phyloP scores from a whole-genome alignment of 1,139 yeast species.

The Debaryomyces coudertii region DNA sequence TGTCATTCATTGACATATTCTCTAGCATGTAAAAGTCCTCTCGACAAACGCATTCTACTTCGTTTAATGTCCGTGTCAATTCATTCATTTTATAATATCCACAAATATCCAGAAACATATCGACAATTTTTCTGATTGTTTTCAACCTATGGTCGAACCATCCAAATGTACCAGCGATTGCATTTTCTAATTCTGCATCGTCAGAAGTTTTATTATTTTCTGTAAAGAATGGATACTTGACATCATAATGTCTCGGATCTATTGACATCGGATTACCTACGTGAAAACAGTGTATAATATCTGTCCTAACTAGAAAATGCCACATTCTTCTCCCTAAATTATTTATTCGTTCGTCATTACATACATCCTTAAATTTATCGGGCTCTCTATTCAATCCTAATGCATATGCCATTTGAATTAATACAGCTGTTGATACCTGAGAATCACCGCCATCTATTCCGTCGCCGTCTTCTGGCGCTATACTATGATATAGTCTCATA shows the following conservation, averaged over 20 bases:
- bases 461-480: conserved; percentile 57
- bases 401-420: conserved; percentile 49
- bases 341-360: conserved; percentile 29
- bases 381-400: conserved; percentile 55
- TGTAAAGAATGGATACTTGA: conserved; percentile 23
- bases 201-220: conserved; percentile 6
- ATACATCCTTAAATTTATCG: conserved; percentile 26
- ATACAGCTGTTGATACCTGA: conserved; percentile 43
- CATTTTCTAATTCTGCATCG: conserved; percentile 21
- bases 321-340: conserved; percentile 54
- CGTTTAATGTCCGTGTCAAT: conserved; percentile 19
- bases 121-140: conserved; percentile 12
- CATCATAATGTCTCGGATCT: conserved; percentile 37
- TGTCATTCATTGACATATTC: neutral
- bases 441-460: conserved; percentile 48
- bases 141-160: conserved; percentile 2
- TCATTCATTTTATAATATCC: conserved; percentile 19
- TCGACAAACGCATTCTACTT: conserved; percentile 19
- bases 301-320: conserved; percentile 43
- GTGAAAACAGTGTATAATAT: conserved; percentile 35
- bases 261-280: conserved; percentile 45
- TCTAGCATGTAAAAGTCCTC: conserved; percentile 15
- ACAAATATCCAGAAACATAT: conserved; percentile 21
- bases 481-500: conserved; percentile 47
- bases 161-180: conserved; percentile 14